A percentile compares a stretch with the other conserved stretches of the same genome.
Evolutionary conservation across 345 rosid genomes (phyloP).

Genomic region (Isatis tinctoria): DNA sequence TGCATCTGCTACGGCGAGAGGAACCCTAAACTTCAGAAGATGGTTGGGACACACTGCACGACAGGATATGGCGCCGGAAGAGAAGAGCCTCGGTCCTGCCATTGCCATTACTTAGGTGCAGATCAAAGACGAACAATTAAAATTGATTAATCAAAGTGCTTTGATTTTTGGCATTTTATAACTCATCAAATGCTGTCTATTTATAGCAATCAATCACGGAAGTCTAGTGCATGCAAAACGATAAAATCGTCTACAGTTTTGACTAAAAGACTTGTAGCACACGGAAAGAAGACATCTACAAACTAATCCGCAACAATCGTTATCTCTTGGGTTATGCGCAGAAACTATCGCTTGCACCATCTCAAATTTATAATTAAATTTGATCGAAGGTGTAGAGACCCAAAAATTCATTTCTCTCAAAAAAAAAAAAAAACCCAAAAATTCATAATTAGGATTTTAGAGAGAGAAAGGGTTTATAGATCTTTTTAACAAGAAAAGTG

Average conservation of each 20-base stretch:
- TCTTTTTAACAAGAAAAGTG: neutral
- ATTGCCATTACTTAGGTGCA: conserved; percentile 4
- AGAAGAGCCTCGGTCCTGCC: neutral
- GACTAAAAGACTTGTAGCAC: conserved; percentile 21
- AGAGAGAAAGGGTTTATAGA: conserved; percentile 7
- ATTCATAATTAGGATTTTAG: conserved; percentile 28
- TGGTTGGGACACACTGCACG: neutral
- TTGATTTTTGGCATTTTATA: neutral
- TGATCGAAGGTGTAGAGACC: no score
- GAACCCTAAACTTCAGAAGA: neutral
- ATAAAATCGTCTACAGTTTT: neutral
- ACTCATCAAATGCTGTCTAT: neutral
- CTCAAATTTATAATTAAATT: no score
- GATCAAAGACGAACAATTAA: neutral
- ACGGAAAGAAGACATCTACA: conserved; percentile 14
- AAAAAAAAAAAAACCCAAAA: conserved; percentile 10
- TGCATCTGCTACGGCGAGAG: no score
- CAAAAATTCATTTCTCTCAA: neutral
- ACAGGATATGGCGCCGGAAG: neutral
- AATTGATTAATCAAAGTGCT: neutral
- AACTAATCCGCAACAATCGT: neutral
- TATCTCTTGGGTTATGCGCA: neutral
- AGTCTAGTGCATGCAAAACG: neutral
- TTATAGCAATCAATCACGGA: conserved; percentile 10
- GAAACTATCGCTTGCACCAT: no score